Evolutionary conservation across 2,329 filamentous ascomycete genomes (phyloP), one percentile per base, ranked within the genome.

Genomic region (Tolypocladium amazonense): DNA sequence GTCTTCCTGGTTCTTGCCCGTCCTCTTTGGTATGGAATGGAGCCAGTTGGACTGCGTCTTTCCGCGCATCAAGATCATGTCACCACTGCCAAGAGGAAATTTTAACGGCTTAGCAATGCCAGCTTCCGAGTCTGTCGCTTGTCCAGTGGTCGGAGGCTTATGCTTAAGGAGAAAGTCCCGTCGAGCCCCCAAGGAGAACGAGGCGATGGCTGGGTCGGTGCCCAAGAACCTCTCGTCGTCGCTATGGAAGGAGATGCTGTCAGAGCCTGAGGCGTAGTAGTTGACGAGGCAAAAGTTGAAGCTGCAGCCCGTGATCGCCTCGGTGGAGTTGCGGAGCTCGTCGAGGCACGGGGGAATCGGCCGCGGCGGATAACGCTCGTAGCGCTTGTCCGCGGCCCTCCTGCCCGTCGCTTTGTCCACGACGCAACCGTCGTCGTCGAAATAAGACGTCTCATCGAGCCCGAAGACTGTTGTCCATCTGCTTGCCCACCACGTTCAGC

Each of bases 281-380:
- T 93, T 93, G 5, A 93, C 88, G 1, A 93, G 79, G 61, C 86
- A 89, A 69, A 92, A 90, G 69, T 93, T 93, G 73, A 88, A 93
- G 1, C 69, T 79, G 66, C 83, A 82, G n/a, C 79, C 80, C 0
- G 87, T 89, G 0, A 83, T 82, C 5, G 79, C 77, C 71, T 93
- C 88, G 1, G 88, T 85, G 12, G 84, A 78, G 39, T 72, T 74
- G 12, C 85, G 81, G 9, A 93, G 78, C 7, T 78, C 71, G 45
- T 89, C 82, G 0, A 93, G 79, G 65, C 88, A 91, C 59, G 81
- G 73, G 0, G 89, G 89, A 1, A 92, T 82, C 0, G 88, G 89
- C 0, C 89, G 81, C 0, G 89, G 89, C 0, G 75, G 72, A 65
- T 84, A 86, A 54, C 72, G 74, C 27, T 73, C 67, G 60, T 83